Base-by-base conservation (phyloP, 2,329 filamentous ascomycete species). In the Claviceps maximensis region DNA sequence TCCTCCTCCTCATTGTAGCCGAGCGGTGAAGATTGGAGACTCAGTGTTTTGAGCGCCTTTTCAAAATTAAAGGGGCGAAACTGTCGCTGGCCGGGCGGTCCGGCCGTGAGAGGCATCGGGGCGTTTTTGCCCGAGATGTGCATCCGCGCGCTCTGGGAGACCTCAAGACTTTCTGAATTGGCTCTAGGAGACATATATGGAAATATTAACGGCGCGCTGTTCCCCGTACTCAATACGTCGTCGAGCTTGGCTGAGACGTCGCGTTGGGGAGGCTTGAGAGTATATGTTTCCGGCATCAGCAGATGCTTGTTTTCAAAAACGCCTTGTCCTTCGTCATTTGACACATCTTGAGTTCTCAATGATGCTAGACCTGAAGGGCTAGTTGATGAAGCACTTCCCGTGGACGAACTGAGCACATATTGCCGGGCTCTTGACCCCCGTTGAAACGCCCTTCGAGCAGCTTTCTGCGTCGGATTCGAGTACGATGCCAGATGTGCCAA, bases 401-500 rank as follows among this genome's bases (percentile, higher is more conserved):
- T 51, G 21, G 52, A 50, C 31, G 49, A 48, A 49, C 21, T 19
- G 10, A 46, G 51, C 21, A 54, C 52, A 27, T 53, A 58, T 47
- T 42, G 49, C 21, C 55, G 59, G 25, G 59, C 53, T 57, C 61
- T 66, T 41, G 59, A 55, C 48, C 65, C 63, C 17, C 64, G 62
- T 51, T 65, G 62, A 54, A 79, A 70, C 19, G 69, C 65, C 57
- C 68, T 73, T 63, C 74, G 74, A 54, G 77, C 77, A 44, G 64
- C 66, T 62, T 74, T 73, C 61, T 78, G 77, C 61, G 69, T 73
- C 8, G 76, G 76, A 57, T 80, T 80, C 4, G 72, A 68, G 57
- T 79, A 80, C 1, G 77, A 79, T 17, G 77, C 77, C 57, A 80
- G 61, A 57, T 74, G 79, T 41, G 73, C 71, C 23, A 79, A 67